Base-by-base conservation (phyloP, 2,329 filamentous ascomycete genomes). In the Fusarium albosuccineum region DNA sequence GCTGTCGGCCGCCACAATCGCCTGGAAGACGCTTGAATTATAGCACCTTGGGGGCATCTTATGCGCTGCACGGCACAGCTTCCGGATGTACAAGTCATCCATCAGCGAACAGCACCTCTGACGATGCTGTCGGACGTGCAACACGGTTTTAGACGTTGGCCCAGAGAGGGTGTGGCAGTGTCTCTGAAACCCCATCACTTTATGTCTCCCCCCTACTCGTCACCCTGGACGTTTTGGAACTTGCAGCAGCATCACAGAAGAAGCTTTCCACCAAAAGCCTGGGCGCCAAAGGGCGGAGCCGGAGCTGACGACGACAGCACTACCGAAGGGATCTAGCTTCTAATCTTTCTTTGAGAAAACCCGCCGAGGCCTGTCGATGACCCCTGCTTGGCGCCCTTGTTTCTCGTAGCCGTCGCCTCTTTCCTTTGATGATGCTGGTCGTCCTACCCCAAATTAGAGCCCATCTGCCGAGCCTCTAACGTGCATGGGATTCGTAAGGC, bases 381-480 rank as follows among this genome's bases (percentile, higher is more conserved):
- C 42, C 53, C 53, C 42, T 56, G 42, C 42, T 48, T 56, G 53
- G 53, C 42, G 26, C 33, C 14, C 14, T 42, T 48, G 33, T 48
- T 40, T 48, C 27, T 33, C 16, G 29, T 27, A 39, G 22, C 46
- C 52, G 33, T 49, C 45, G 16, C 30, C 27, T 46, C 10, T n/a
- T 22, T 61, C 50, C 17, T 30, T 59, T 51, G 50, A 68, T 68
- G 57, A 52, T 57, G 65, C 61, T 57, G 62, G 8, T 33, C 9
- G 30, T 33, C 9, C 29, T 45, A 36, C 49, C 39, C 41, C 41
- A 40, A 40, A 33, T 16, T 58, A 53, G 39, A 37, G 52, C 33
- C 57, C 56, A 68, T 66, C 52, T 67, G 49, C 65, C 65, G 65
- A 45, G 37, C 52, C 41, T 55, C 52, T 55, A 55, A 48, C 41